These are phyloP conservation scores for Pontederia paniculata DNA, from an alignment of 176 grass and related monocot species.

Conservation along the genomic window DNA sequence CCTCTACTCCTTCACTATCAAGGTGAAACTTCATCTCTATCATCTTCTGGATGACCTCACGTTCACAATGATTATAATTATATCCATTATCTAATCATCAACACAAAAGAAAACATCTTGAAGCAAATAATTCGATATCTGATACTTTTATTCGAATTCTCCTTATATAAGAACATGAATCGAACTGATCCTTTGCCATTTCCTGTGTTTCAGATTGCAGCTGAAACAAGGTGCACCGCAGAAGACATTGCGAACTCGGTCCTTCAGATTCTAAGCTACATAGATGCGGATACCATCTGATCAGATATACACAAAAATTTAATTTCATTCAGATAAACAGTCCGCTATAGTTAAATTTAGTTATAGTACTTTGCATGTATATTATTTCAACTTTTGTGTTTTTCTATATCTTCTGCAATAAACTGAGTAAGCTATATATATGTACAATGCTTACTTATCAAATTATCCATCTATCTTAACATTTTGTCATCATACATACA, in stretches of 20 bases:
- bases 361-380: no score
- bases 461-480: no score
- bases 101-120: background rate
- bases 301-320: background rate
- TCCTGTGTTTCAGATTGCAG: conserved; percentile 26
- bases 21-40: conserved; percentile 28
- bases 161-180: background rate
- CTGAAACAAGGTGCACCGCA: conserved; percentile 62
- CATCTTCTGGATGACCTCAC: background rate
- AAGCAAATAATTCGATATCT: background rate
- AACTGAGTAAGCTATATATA: no score
- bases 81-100: background rate
- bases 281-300: conserved; percentile 54
- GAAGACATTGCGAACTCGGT: conserved; percentile 85
- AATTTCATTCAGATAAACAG: no score
- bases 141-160: background rate
- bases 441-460: no score
- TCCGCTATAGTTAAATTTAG: no score
- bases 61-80: no score
- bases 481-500: no score
- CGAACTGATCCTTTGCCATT: no score
- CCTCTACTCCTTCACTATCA: conserved; percentile 98
- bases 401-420: no score
- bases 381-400: no score
- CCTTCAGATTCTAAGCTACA: conserved; percentile 86